Conservation (phyloP, 1,139 yeast genomes). For the Kluyveromyces marxianus region DNA sequence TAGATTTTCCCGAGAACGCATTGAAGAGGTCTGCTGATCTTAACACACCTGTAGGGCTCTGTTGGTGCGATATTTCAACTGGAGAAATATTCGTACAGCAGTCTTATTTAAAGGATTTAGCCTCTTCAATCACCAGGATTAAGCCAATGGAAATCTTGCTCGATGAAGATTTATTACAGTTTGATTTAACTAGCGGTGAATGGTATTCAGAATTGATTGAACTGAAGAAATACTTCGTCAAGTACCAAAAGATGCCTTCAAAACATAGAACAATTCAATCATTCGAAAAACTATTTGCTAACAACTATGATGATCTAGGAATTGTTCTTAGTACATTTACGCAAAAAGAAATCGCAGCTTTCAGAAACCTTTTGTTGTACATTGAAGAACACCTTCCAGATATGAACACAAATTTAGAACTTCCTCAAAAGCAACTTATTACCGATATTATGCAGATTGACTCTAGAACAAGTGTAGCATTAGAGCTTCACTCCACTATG, state of each 20-base stretch:
- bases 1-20: constrained; percentile 49
- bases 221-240: constrained; percentile 51
- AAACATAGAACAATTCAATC: constrained; percentile 30
- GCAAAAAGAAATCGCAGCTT: constrained; percentile 44
- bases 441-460: constrained; percentile 67
- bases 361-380: constrained; percentile 49
- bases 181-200: constrained; percentile 36
- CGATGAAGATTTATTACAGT: constrained; percentile 24
- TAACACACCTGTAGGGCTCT: constrained; percentile 53
- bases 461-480: constrained; percentile 69
- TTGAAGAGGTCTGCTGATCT: constrained; percentile 40
- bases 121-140: constrained; percentile 32
- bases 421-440: constrained; percentile 46
- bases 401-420: constrained; percentile 39
- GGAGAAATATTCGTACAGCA: constrained; percentile 64
- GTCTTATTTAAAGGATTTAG: constrained; percentile 27
- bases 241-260: constrained; percentile 41
- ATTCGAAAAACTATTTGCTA: constrained; percentile 29
- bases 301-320: constrained; percentile 20
- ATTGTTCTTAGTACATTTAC: constrained; percentile 28
- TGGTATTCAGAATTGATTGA: constrained; percentile 59
- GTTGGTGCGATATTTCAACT: constrained; percentile 86
- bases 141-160: constrained; percentile 35
- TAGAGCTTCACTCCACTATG: constrained; percentile 59
- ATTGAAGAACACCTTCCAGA: constrained; percentile 53